Percentiles rank a stretch among this genome's conserved stretches.
These are phyloP conservation scores for Mycena maculata DNA, from an alignment of 768 basidiomycete genomes.

Conservation along the genomic window DNA sequence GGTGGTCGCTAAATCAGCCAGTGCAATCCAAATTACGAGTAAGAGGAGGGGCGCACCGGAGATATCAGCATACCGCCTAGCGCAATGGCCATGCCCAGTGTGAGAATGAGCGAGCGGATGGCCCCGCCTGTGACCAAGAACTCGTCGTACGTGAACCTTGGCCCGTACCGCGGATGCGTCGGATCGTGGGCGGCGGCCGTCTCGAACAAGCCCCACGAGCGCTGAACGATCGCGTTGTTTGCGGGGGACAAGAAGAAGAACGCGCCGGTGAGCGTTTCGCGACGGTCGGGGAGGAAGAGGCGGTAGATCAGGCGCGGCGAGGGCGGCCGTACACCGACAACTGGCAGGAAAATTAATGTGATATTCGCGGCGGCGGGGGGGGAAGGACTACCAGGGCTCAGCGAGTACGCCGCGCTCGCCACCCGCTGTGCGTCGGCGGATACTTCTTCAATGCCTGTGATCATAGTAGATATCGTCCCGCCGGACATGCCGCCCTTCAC, in stretches of 20 bases:
- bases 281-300: conserved; percentile 51
- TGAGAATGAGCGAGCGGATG: conserved; percentile 54
- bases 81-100: conserved; percentile 50
- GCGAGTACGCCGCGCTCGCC: conserved; percentile 45
- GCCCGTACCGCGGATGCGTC: conserved; percentile 63
- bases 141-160: conserved; percentile 82
- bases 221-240: conserved; percentile 58
- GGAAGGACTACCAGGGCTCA: conserved; percentile 55
- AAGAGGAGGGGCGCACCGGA: conserved; percentile 48
- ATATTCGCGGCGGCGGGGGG: background rate
- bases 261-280: conserved; percentile 45
- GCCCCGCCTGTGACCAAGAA: conserved; percentile 58
- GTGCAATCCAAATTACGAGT: too few relatives aligned
- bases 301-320: conserved; percentile 49
- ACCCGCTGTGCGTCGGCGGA: conserved; percentile 50
- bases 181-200: conserved; percentile 42
- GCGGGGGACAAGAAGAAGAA: conserved; percentile 55
- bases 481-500: conserved; percentile 67
- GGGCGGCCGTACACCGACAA: conserved; percentile 40
- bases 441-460: conserved; percentile 51
- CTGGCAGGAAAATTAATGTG: conserved; percentile 17
- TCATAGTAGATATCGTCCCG: conserved; percentile 67
- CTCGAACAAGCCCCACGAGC: conserved; percentile 60
- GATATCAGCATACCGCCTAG: conserved; percentile 48
- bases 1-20: conserved; percentile 23